Percentiles rank a stretch among this genome's conserved stretches.
Conservation (phyloP, 495 filamentous ascomycete species). For the Apodospora peruviana region DNA sequence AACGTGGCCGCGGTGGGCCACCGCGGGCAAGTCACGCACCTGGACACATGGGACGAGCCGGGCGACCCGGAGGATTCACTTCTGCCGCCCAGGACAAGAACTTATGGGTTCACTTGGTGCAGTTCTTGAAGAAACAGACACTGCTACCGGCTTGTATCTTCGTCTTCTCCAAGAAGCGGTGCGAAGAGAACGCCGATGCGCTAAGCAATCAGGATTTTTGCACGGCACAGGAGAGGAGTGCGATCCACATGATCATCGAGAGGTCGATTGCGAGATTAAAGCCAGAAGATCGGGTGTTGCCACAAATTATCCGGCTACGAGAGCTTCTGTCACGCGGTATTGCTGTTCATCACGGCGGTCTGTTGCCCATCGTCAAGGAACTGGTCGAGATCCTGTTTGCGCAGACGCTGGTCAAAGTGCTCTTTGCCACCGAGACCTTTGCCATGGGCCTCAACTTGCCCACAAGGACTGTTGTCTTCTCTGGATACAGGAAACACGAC, state of each 20-base stretch:
- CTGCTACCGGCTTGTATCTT: constrained; percentile 92
- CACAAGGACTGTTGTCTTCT: constrained; percentile 95
- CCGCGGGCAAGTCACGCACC: constrained; percentile 52
- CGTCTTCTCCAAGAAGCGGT: constrained; percentile 96
- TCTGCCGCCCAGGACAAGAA: constrained; percentile 89
- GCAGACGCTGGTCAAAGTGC: constrained; percentile 86
- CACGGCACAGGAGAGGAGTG: constrained; percentile 87
- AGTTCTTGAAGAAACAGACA: constrained; percentile 79
- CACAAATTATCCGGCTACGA: constrained; percentile 81
- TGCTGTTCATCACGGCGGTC: constrained; percentile 92
- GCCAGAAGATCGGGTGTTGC: constrained; percentile 79
- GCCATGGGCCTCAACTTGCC: constrained; percentile 97
- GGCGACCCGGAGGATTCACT: constrained; percentile 75
- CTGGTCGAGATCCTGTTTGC: constrained; percentile 96
- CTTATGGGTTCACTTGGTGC: constrained; percentile 93
- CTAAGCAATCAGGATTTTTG: constrained; percentile 91
- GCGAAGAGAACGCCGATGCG: constrained; percentile 94
- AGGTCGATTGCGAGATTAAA: constrained; percentile 90
- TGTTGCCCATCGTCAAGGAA: constrained; percentile 96
- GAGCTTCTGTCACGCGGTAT: constrained; percentile 85
- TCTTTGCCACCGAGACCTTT: constrained; percentile 97
- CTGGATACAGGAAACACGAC: constrained; percentile 93
- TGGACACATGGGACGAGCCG: constrained; percentile 83
- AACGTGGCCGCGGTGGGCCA: constrained; percentile 53
- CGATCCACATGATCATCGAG: constrained; percentile 95